Conservation (phyloP, 2,329 filamentous ascomycete species). For the Penicillium aurantiogriseum region DNA sequence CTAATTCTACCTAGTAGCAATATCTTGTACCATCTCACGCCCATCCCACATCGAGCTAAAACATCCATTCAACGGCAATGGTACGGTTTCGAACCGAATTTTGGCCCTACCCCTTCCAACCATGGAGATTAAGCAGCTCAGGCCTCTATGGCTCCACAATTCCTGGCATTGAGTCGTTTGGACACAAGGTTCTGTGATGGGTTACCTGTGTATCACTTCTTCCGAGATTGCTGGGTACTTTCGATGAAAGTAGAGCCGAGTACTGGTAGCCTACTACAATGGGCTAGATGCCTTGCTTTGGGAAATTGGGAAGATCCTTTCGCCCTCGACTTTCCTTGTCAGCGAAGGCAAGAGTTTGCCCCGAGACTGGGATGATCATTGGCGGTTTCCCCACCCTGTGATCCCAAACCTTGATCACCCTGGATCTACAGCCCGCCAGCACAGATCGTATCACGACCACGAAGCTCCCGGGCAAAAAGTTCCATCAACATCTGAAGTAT, state of each 20-base stretch:
- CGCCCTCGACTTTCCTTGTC: neutral
- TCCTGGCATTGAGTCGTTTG: conserved; percentile 1
- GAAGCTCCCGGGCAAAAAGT: conserved; percentile 7
- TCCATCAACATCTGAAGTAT: neutral
- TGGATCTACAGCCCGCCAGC: conserved; percentile 10
- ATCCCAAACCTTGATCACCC: conserved; percentile 14
- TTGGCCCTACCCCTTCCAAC: neutral
- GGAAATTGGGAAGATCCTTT: neutral
- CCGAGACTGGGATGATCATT: conserved; percentile 8
- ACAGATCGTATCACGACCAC: conserved; percentile 12
- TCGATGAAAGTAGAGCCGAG: conserved; percentile 10
- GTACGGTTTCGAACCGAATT: neutral
- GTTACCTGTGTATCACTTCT: conserved; percentile 20
- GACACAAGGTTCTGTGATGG: conserved; percentile 22
- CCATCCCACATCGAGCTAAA: neutral
- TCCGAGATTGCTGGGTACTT: conserved; percentile 20
- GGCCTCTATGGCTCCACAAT: conserved; percentile 5
- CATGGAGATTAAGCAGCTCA: conserved; percentile 1
- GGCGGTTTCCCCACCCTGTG: conserved; percentile 7
- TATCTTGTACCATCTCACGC: neutral
- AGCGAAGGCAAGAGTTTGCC: neutral
- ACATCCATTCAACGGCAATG: neutral
- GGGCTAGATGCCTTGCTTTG: conserved; percentile 1
- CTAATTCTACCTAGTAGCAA: neutral
- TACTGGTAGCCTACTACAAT: conserved; percentile 9